phyloP scores from a whole-genome alignment of 192 early-diverging fungal genomes.

The Coemansia reversa region DNA sequence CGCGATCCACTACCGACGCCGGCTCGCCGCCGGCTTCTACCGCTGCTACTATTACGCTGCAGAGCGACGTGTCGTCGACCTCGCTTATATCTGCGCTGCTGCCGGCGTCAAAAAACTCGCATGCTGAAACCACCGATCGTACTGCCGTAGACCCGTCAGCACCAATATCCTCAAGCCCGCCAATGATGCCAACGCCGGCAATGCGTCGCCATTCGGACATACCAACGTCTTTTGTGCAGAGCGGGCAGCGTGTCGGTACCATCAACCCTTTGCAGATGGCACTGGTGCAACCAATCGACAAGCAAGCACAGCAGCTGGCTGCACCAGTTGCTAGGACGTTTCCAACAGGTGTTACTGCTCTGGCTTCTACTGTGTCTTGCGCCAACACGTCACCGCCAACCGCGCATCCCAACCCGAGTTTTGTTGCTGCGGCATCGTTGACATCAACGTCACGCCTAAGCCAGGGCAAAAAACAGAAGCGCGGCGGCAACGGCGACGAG shows the following conservation, averaged over 20 bases:
- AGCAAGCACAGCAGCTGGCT: conserved; percentile 1
- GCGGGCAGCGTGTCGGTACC: conserved; percentile 1
- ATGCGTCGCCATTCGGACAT: conserved; percentile 44
- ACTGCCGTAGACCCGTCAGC: conserved; percentile 1
- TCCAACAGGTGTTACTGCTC: conserved; percentile 3
- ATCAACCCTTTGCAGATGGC: background rate
- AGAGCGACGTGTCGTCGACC: background rate
- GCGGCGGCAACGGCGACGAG: conserved; percentile 5
- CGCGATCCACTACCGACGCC: background rate
- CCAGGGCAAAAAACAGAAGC: conserved; percentile 34
- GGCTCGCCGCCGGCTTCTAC: conserved; percentile 7
- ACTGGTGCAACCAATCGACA: background rate
- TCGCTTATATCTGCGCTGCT: conserved; percentile 15
- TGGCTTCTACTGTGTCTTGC: conserved; percentile 14
- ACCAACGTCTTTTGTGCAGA: conserved; percentile 17
- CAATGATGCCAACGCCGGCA: conserved; percentile 2
- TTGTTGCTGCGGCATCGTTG: conserved; percentile 2
- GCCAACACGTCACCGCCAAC: conserved; percentile 13
- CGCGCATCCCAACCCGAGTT: conserved; percentile 6
- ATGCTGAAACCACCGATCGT: conserved; percentile 25
- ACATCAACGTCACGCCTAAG: conserved; percentile 8
- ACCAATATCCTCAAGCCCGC: background rate
- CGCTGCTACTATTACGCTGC: background rate
- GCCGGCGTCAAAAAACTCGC: conserved; percentile 10
- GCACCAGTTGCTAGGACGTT: conserved; percentile 8